Evolutionary conservation across 129 eudicot genomes (phyloP), one percentile per base, ranked within the genome.

Genomic region (Pittosporum tobira): DNA sequence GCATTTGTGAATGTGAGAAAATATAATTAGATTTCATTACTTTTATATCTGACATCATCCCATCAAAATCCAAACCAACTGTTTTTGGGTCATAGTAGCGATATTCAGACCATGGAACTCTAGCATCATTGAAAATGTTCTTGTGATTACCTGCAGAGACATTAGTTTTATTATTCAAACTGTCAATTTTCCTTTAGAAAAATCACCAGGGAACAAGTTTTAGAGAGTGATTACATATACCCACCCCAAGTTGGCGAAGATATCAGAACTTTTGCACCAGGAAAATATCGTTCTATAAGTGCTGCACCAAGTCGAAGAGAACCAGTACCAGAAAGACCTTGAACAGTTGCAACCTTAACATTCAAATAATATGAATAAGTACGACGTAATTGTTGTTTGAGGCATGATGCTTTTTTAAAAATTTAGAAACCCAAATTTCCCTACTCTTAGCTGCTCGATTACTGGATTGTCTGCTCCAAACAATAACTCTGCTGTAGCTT

Each of bases 91-190:
- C 99, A 70, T 91, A 91, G 71, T 91, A 91, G 43, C 88, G 84
- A 71, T 91, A 91, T 73, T 91, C 99, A 27, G 99, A 91, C 99
- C 99, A 91, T 28, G 94, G 96, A 64, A 91, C 99, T 80, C 81
- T 64, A 31, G 99, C 99, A 70, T 91, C 99, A 67, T 91, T 87
- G 75, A 91, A 87, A 74, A 91, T 87, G 40, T 87, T 91, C 70
- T 91, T 91, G 88, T 91, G 99, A 72, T 91, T 91, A 57, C 99
- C 99, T 91, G 83, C 76, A 78, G 50, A 60, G 18, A 48, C n/a
- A n/a, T 31, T 34, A 45, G 24, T 43, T 26, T 30, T 34, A 29
- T 29, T 14, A 19, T 47, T 38, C 48, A 22, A 31, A 47, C 60
- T 16, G 40, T 55, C 31, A 67, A 36, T 61, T 36, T 38, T 2